A percentile compares a stretch with the other conserved stretches of the same genome.
Evolutionary conservation across 2,329 filamentous ascomycete species (phyloP).

Genomic region (Phyllosticta citrichinensis): DNA sequence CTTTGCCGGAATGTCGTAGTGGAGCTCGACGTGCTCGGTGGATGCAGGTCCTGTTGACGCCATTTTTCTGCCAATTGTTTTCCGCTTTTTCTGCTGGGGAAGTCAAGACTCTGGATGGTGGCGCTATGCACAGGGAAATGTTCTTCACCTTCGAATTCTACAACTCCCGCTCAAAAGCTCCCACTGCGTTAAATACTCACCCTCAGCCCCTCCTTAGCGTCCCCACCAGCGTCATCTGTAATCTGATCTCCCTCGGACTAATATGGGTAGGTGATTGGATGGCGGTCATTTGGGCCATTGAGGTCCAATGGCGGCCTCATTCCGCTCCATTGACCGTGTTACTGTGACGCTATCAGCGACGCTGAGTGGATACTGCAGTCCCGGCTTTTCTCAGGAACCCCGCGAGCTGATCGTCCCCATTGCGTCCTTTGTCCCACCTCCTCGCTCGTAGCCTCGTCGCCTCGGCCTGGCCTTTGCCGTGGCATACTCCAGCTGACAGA

Average conservation of each 20-base stretch:
- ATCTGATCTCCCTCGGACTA: not conserved
- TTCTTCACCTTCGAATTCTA: not conserved
- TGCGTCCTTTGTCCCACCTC: not conserved
- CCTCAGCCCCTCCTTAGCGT: not conserved
- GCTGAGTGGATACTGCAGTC: not conserved
- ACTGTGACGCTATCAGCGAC: not conserved
- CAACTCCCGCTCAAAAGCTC: not conserved
- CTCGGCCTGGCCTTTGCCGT: not conserved
- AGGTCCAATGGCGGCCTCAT: not conserved
- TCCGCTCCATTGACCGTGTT: not conserved
- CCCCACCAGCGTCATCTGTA: not conserved
- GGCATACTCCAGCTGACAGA: not conserved
- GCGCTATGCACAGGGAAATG: not conserved
- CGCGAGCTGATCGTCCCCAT: not conserved
- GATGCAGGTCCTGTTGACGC: not conserved
- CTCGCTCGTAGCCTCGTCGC: not conserved
- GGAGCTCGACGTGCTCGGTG: not conserved
- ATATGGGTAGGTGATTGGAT: not conserved
- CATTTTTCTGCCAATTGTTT: not conserved
- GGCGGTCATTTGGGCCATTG: not conserved
- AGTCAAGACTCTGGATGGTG: not conserved
- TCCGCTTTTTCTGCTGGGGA: not conserved
- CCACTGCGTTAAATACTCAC: not conserved
- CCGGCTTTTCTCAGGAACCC: not conserved
- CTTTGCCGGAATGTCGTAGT: conserved; percentile 36